Conservation (phyloP, 176 grass and related monocot species). For the Saccharum spontaneum region DNA sequence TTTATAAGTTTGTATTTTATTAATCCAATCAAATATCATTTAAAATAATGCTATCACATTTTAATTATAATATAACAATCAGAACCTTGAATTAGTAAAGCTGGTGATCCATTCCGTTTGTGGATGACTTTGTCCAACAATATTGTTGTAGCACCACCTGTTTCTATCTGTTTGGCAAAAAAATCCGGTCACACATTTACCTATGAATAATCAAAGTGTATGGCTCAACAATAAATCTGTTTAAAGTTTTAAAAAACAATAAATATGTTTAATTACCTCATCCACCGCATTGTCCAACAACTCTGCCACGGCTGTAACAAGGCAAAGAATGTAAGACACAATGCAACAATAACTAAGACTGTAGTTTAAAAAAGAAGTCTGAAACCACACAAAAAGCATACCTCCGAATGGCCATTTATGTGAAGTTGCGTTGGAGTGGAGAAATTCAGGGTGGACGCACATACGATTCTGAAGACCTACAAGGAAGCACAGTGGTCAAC, state of each 20-base stretch:
- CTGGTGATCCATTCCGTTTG: conserved; percentile 47
- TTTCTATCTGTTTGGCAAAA: conserved; percentile 54
- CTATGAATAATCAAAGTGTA: neutral
- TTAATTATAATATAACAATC: conserved; percentile 2
- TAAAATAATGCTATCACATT: neutral
- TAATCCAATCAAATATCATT: neutral
- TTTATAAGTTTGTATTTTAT: neutral
- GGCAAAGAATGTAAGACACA: neutral
- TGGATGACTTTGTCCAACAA: conserved; percentile 57
- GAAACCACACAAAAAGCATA: neutral
- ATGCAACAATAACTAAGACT: neutral
- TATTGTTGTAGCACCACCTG: conserved; percentile 66
- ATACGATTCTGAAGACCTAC: conserved; percentile 52
- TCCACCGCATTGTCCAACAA: conserved; percentile 65
- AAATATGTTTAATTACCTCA: conserved; percentile 37
- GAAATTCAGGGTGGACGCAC: conserved; percentile 64
- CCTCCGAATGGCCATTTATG: conserved; percentile 81
- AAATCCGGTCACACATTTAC: neutral
- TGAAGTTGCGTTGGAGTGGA: conserved; percentile 73
- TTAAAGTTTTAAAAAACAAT: neutral
- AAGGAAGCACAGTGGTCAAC: neutral
- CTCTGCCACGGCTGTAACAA: conserved; percentile 56
- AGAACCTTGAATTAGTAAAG: conserved; percentile 75
- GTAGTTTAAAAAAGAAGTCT: neutral
- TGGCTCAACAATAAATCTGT: neutral